phyloP scores from a whole-genome alignment of 805 yeast genomes.

The Blastobotrys terrestris region DNA sequence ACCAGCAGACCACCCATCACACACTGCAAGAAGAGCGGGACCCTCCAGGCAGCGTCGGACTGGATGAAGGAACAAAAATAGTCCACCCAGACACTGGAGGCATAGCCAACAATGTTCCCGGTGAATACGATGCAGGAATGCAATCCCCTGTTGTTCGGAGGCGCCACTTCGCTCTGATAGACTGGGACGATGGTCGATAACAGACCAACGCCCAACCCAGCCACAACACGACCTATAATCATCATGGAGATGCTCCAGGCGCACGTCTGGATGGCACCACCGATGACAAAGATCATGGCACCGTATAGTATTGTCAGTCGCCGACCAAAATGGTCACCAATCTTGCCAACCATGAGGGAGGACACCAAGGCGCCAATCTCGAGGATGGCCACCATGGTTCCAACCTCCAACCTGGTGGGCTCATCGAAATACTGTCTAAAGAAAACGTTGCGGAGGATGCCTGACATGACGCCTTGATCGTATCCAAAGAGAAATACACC shows the following conservation, averaged over 20 bases:
- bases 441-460: conserved; percentile 67
- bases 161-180: conserved; percentile 83
- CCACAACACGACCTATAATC: conserved; percentile 68
- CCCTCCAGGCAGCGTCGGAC: conserved; percentile 63
- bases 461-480: conserved; percentile 88
- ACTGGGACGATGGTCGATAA: conserved; percentile 80
- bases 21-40: conserved; percentile 73
- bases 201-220: conserved; percentile 85
- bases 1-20: conserved; percentile 62
- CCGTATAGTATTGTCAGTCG: conserved; percentile 75
- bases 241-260: conserved; percentile 49
- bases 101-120: conserved; percentile 77
- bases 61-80: conserved; percentile 63
- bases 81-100: conserved; percentile 82
- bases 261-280: conserved; percentile 68
- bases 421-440: conserved; percentile 64
- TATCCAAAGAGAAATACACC: conserved; percentile 68
- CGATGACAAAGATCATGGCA: conserved; percentile 67
- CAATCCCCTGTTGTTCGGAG: conserved; percentile 78
- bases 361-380: conserved; percentile 84
- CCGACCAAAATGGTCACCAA: conserved; percentile 76
- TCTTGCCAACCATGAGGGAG: conserved; percentile 67
- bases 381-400: conserved; percentile 80
- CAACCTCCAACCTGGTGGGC: conserved; percentile 70
- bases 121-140: conserved; percentile 85